Conservation (phyloP, 768 basidiomycete species). For the Rhodotorula kratochvilovae region DNA sequence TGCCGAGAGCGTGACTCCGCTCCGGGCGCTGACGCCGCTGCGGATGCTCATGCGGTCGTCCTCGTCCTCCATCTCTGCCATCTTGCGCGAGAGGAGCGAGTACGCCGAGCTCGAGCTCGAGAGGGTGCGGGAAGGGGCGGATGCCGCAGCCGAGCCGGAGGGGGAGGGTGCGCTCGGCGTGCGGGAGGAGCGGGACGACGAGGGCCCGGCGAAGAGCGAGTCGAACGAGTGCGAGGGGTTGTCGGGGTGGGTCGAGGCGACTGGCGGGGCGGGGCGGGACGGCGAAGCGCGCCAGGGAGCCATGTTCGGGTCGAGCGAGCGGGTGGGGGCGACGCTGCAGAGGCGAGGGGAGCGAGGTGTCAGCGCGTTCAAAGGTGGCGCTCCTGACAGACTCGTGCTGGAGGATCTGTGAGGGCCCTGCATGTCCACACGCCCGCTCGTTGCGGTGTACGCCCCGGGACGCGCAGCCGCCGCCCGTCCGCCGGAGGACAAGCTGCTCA, state of each 20-base stretch:
- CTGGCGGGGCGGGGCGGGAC: constrained; percentile 12
- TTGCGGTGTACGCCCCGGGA: too few species aligned
- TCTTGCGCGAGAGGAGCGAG: constrained; percentile 27
- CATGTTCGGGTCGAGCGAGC: neutral
- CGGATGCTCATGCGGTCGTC: constrained; percentile 21
- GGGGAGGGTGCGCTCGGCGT: neutral
- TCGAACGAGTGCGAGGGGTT: constrained; percentile 5
- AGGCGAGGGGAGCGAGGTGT: neutral
- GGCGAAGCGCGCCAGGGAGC: constrained; percentile 17
- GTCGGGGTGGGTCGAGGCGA: constrained; percentile 1
- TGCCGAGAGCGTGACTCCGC: neutral
- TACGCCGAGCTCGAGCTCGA: constrained; percentile 25
- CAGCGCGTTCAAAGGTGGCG: too few species aligned
- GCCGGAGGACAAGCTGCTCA: too few species aligned
- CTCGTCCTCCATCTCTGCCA: constrained; percentile 22
- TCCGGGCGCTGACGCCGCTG: neutral
- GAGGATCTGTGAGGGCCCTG: too few species aligned
- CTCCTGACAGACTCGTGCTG: too few species aligned
- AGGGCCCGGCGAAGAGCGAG: constrained; percentile 23
- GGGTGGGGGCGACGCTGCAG: neutral
- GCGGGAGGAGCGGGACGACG: constrained; percentile 1
- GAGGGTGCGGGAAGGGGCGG: neutral
- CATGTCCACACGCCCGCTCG: too few species aligned
- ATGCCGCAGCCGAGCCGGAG: neutral
- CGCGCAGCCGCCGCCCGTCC: too few species aligned